Evolutionary conservation across 2,329 filamentous ascomycete species (phyloP).

Genomic region (Trichoderma aggressivum): DNA sequence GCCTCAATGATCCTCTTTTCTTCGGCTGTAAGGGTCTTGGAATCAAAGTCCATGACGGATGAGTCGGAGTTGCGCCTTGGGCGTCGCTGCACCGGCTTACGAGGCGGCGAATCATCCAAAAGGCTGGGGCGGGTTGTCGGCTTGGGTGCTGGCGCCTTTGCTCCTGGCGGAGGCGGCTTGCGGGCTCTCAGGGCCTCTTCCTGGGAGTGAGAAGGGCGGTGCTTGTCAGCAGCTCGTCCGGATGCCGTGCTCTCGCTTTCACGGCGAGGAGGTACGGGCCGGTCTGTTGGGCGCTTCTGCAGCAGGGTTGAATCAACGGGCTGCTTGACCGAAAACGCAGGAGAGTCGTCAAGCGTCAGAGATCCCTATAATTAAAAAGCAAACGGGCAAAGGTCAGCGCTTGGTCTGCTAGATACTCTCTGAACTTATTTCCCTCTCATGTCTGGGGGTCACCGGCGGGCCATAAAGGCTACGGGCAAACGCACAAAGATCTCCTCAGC

Average conservation of each 20-base stretch:
- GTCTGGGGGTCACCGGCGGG: neutral
- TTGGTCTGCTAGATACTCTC: neutral
- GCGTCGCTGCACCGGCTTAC: constrained; percentile 43
- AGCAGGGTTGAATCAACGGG: constrained; percentile 34
- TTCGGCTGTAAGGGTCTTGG: constrained; percentile 59
- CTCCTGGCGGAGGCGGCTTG: constrained; percentile 26
- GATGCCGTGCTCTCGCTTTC: constrained; percentile 47
- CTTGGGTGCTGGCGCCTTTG: constrained; percentile 18
- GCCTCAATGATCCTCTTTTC: constrained; percentile 39
- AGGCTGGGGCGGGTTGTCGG: constrained; percentile 32
- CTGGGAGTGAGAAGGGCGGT: constrained; percentile 63
- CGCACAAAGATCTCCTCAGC: constrained; percentile 76
- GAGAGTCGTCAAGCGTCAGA: constrained; percentile 62
- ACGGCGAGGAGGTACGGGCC: constrained; percentile 23
- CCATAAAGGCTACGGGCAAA: constrained; percentile 30
- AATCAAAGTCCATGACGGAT: constrained; percentile 59
- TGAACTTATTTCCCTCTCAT: neutral
- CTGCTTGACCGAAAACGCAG: constrained; percentile 33
- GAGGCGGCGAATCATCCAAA: constrained; percentile 39
- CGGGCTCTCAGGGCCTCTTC: constrained; percentile 60
- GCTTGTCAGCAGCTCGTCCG: constrained; percentile 38
- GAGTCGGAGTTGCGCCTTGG: constrained; percentile 77
- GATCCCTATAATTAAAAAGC: constrained; percentile 53
- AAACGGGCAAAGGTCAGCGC: constrained; percentile 13
- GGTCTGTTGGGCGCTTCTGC: constrained; percentile 37